A percentile compares a stretch with the other conserved stretches of the same genome.
phyloP scores from a whole-genome alignment of 192 early-diverging fungal species.

The Entomortierella parvispora region DNA sequence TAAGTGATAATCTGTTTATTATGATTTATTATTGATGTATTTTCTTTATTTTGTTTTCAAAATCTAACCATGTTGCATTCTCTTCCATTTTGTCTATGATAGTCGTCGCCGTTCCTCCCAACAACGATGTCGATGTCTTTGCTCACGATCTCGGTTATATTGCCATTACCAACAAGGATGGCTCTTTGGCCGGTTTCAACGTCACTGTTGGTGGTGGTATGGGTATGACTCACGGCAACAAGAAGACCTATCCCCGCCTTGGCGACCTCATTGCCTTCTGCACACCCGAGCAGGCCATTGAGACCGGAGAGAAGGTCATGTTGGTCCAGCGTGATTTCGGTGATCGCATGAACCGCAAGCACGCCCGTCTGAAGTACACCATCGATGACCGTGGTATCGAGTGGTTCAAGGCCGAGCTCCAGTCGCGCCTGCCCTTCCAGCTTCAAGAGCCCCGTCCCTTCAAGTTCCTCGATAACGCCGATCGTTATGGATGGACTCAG shows the following conservation, averaged over 20 bases:
- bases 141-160: conserved; percentile 96
- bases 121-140: conserved; percentile 97
- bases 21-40: not conserved
- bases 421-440: conserved; percentile 79
- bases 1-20: conserved; percentile 11
- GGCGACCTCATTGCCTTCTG: conserved; percentile 83
- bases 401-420: conserved; percentile 91
- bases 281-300: conserved; percentile 79
- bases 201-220: conserved; percentile 96
- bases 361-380: conserved; percentile 98
- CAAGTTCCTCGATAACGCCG: conserved; percentile 88
- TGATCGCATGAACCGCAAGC: conserved; percentile 97
- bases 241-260: conserved; percentile 94
- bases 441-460: conserved; percentile 76
- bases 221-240: conserved; percentile 99
- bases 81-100: not conserved
- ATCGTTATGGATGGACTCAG: conserved; percentile 94
- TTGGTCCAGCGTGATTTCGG: conserved; percentile 94
- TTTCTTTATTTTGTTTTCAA: not conserved
- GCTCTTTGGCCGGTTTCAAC: conserved; percentile 88
- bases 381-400: conserved; percentile 94
- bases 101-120: conserved; percentile 91
- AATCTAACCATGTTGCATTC: not conserved
- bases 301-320: conserved; percentile 92
- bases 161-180: conserved; percentile 84